phyloP scores from a whole-genome alignment of 2,329 filamentous ascomycete species.

The Cladophialophora chaetospira region DNA sequence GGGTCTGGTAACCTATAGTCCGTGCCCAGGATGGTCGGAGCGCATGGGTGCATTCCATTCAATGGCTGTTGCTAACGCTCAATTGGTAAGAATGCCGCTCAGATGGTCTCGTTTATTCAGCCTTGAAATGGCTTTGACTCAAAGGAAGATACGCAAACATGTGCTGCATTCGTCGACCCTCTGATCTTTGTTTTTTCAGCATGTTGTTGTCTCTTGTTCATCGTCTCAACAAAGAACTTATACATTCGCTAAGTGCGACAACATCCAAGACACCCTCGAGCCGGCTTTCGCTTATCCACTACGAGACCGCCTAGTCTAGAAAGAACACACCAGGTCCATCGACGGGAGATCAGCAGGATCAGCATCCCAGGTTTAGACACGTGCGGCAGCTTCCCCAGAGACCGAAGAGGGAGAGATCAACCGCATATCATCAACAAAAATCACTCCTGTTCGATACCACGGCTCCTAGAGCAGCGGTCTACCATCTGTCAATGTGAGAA shows the following conservation, averaged over 20 bases:
- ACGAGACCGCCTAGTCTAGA: constrained; percentile 15
- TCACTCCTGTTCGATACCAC: not conserved
- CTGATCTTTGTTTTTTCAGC: not conserved
- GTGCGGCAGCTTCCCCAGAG: constrained; percentile 18
- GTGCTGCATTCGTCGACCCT: not conserved
- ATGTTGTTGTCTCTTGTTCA: not conserved
- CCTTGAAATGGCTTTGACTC: constrained; percentile 1
- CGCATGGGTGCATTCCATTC: constrained; percentile 19
- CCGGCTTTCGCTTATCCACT: constrained; percentile 5
- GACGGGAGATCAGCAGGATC: constrained; percentile 30
- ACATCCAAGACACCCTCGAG: not conserved
- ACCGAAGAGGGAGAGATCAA: constrained; percentile 20
- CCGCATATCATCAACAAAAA: constrained; percentile 1
- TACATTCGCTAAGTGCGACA: not conserved
- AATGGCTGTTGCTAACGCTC: constrained; percentile 23
- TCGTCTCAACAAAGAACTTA: not conserved
- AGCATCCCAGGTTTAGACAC: constrained; percentile 20
- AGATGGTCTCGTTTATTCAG: constrained; percentile 7
- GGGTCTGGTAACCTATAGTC: constrained; percentile 6
- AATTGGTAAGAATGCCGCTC: constrained; percentile 25
- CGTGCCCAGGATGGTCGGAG: constrained; percentile 1
- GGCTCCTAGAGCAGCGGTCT: not conserved
- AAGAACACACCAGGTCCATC: not conserved
- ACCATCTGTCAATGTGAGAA: not conserved
- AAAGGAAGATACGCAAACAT: not conserved